These are phyloP conservation scores for Globisporangium solare DNA, from an alignment of 352 stramenopile genomes.

Conservation along the genomic window DNA sequence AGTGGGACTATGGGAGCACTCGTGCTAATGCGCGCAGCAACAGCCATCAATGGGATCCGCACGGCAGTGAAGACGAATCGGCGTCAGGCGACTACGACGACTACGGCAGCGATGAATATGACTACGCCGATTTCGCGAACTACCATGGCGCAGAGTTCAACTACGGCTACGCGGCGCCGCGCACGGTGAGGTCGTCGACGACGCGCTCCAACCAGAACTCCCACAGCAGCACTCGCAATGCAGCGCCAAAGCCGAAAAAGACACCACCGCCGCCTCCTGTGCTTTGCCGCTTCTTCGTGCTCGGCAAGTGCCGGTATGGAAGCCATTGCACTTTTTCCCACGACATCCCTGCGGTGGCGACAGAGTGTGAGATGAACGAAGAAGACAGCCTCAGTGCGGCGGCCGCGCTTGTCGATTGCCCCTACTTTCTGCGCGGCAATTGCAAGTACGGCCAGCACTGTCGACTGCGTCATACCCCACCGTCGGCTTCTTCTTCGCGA, in stretches of 20 bases:
- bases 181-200: neutral
- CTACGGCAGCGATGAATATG: conserved; percentile 7
- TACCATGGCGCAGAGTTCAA: neutral
- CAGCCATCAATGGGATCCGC: neutral
- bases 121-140: conserved; percentile 8
- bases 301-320: conserved; percentile 69
- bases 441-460: conserved; percentile 75
- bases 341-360: conserved; percentile 25
- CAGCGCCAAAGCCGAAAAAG: neutral
- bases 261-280: conserved; percentile 20
- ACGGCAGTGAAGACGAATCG: conserved; percentile 6
- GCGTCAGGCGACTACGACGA: conserved; percentile 9
- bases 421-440: conserved; percentile 67
- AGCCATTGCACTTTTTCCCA: conserved; percentile 78
- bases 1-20: neutral
- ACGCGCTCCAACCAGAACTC: conserved; percentile 1
- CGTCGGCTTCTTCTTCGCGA: neutral
- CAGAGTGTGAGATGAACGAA: conserved; percentile 26
- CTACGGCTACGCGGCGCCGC: neutral
- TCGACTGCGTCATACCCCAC: conserved; percentile 39
- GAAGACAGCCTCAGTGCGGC: conserved; percentile 35
- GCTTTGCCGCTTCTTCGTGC: conserved; percentile 75
- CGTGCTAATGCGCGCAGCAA: neutral
- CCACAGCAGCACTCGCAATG: neutral
- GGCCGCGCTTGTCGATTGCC: conserved; percentile 63